Evolutionary conservation across 2,329 filamentous ascomycete genomes (phyloP), one percentile per base, ranked within the genome.

Genomic region (Colletotrichum sp.): DNA sequence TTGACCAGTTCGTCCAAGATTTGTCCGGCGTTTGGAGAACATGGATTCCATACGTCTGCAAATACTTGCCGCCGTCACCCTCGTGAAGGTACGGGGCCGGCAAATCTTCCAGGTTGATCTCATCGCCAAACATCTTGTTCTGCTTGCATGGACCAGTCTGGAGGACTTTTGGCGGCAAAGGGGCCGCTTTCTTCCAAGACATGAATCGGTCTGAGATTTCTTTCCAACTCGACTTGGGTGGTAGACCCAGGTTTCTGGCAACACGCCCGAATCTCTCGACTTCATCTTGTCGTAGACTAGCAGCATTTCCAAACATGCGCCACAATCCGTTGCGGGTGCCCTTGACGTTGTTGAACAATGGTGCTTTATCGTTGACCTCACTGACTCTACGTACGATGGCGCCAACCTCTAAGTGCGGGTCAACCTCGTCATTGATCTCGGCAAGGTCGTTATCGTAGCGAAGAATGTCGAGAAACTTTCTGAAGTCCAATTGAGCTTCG

Each of bases 311-410:
- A 6, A 90, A 83, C 24, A 89, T 89, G 10, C 87, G 82, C 76
- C 82, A 90, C 1, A 90, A 81, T 8, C 88, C 88, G 59, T 88
- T 79, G 39, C 86, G 79, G 6, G 81, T 80, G 2, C 88, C 88
- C 67, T 85, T 88, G 68, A 90, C 72, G 39, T 90, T 90, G 80
- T 89, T 88, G 83, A 90, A 89, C 0, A 90, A 83, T 0, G 88
- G 88, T 1, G 88, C 88, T 69, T 87, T 88, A 74, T 84, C 85
- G 59, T 88, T 78, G 0, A 81, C 84, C 73, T 90, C 88, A 77
- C 84, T 86, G 9, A 86, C 87, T 18, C 80, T 81, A 8, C 88
- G 83, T 4, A 86, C 86, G 70, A 90, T 89, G 18, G 88, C 89
- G 3, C 81, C 86, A 0, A 82, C 84, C 77, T 89, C 86, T 39